phyloP scores from a whole-genome alignment of 108 stramenopile species.

The Cyclostephanos invisitatus region DNA sequence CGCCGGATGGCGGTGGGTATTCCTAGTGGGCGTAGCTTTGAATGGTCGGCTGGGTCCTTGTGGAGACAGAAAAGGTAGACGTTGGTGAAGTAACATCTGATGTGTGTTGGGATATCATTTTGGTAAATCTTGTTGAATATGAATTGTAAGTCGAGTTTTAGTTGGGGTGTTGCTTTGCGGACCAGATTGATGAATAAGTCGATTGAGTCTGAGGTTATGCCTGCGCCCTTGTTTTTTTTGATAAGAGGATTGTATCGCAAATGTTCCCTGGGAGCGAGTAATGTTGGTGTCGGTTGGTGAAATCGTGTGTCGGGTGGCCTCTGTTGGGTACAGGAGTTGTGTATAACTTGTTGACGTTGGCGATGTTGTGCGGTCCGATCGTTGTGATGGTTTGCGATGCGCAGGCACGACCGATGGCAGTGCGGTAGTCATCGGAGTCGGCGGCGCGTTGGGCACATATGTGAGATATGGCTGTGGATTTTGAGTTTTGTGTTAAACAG shows the following conservation, averaged over 20 bases:
- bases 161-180: neutral
- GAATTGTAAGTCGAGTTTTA: neutral
- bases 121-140: conserved; percentile 17
- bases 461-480: neutral
- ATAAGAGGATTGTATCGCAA: conserved; percentile 6
- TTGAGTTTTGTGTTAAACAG: neutral
- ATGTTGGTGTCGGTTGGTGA: conserved; percentile 2
- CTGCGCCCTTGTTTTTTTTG: conserved; percentile 10
- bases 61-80: conserved; percentile 40
- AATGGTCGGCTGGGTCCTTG: conserved; percentile 27
- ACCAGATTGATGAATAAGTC: conserved; percentile 12
- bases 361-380: conserved; percentile 5
- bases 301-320: neutral
- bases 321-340: neutral
- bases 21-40: conserved; percentile 34
- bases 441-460: conserved; percentile 18
- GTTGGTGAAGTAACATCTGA: conserved; percentile 7
- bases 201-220: conserved; percentile 5
- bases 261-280: conserved; percentile 20
- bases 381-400: conserved; percentile 11
- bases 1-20: conserved; percentile 29
- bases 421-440: conserved; percentile 32
- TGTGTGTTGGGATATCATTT: neutral
- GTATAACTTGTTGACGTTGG: neutral
- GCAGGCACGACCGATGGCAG: conserved; percentile 3